phyloP scores from a whole-genome alignment of 352 stramenopile genomes.

The Phytophthora chlamydospora region DNA sequence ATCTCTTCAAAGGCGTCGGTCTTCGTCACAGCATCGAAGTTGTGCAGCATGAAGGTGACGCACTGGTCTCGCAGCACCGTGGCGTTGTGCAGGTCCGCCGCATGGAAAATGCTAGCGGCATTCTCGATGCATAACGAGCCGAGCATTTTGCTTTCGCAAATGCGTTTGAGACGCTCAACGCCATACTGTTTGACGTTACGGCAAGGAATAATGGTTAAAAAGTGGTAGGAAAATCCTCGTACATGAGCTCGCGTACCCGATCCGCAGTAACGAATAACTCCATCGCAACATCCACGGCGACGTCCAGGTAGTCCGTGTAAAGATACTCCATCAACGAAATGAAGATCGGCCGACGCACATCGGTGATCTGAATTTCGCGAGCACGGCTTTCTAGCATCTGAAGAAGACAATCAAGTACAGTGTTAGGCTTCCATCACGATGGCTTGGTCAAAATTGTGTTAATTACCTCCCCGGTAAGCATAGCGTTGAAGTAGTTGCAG shows the following conservation, averaged over 20 bases:
- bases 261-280: constrained; percentile 95
- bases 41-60: constrained; percentile 96
- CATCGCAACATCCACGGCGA: constrained; percentile 92
- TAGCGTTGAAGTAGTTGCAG: constrained; percentile 94
- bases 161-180: constrained; percentile 89
- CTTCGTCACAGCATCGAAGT: constrained; percentile 98
- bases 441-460: background rate
- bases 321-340: constrained; percentile 95
- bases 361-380: constrained; percentile 91
- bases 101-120: constrained; percentile 96
- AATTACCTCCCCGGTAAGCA: constrained; percentile 82
- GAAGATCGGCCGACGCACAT: constrained; percentile 93
- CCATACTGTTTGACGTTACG: constrained; percentile 57
- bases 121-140: constrained; percentile 96
- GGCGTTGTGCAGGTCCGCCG: constrained; percentile 95
- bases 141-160: constrained; percentile 97
- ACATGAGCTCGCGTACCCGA: constrained; percentile 42
- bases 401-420: constrained; percentile 5
- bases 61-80: constrained; percentile 93
- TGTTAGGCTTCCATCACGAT: constrained; percentile 5
- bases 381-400: constrained; percentile 93
- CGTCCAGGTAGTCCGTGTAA: constrained; percentile 95
- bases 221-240: background rate
- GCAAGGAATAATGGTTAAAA: constrained; percentile 17
- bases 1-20: constrained; percentile 98